Evolutionary conservation across 2,329 filamentous ascomycete species (phyloP).

Genomic region (Xylariaceae sp.): DNA sequence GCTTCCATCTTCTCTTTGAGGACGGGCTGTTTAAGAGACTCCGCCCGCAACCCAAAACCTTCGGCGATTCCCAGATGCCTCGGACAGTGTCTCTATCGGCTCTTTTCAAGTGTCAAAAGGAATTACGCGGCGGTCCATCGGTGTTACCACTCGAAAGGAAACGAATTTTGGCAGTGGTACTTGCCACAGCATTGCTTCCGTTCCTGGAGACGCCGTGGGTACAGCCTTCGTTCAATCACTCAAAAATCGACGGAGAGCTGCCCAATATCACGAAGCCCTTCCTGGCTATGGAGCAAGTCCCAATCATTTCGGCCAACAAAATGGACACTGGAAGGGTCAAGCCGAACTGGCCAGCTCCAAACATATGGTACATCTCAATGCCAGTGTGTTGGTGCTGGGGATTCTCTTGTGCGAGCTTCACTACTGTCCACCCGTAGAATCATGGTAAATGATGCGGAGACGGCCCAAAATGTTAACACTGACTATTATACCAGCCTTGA

Average conservation of each 20-base stretch:
- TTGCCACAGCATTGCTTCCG: slow-evolving; percentile 3
- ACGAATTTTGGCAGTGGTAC: background rate
- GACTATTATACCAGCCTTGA: slow-evolving; percentile 8
- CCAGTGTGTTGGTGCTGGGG: slow-evolving; percentile 2
- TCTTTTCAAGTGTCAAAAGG: slow-evolving; percentile 2
- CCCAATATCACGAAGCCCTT: slow-evolving; percentile 12
- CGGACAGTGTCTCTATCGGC: slow-evolving; percentile 2
- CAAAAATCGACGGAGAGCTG: slow-evolving; percentile 5
- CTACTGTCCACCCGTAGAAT: slow-evolving; percentile 7
- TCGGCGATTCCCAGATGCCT: background rate
- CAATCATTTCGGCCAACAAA: background rate
- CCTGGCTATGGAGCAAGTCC: slow-evolving; percentile 2
- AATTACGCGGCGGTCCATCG: slow-evolving; percentile 2
- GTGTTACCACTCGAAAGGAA: slow-evolving; percentile 6
- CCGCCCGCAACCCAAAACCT: slow-evolving; percentile 8
- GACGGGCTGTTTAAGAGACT: slow-evolving; percentile 1
- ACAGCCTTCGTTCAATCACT: slow-evolving; percentile 6
- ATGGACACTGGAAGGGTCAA: background rate
- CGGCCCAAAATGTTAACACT: slow-evolving; percentile 1
- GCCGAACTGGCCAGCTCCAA: background rate
- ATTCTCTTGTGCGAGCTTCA: slow-evolving; percentile 11
- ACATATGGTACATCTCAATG: slow-evolving; percentile 4
- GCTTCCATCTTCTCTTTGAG: background rate
- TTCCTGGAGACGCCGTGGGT: slow-evolving; percentile 8
- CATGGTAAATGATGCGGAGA: background rate